Percentiles rank a stretch among this genome's conserved stretches.
These are phyloP conservation scores for Tricholoma hemisulphureum DNA, from an alignment of 768 basidiomycete genomes.

Conservation along the genomic window DNA sequence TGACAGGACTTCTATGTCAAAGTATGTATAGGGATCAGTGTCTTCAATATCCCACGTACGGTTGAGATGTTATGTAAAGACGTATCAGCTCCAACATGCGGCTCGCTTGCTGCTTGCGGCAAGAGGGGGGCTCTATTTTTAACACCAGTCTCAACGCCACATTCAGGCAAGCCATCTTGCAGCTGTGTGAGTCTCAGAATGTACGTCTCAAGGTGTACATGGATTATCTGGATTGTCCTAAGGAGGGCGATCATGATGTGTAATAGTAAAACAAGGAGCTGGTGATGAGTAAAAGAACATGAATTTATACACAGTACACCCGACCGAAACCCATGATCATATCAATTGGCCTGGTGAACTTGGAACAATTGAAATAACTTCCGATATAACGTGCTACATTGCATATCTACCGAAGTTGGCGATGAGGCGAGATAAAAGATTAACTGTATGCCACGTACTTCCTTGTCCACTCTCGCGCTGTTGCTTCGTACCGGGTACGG, in stretches of 20 bases:
- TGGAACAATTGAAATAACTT: constrained; percentile 10
- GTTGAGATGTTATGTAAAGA: too few species aligned
- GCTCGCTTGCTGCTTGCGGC: too few species aligned
- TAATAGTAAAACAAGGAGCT: constrained; percentile 14
- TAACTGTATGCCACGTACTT: constrained; percentile 54
- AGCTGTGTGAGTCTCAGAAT: background rate
- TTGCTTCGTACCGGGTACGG: constrained; percentile 93
- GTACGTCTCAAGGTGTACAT: background rate
- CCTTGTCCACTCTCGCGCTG: constrained; percentile 99
- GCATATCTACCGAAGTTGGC: constrained; percentile 37
- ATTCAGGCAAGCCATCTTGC: background rate
- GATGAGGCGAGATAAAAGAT: constrained; percentile 7
- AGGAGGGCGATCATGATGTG: constrained; percentile 18
- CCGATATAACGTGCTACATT: constrained; percentile 44
- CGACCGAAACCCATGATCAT: constrained; percentile 11
- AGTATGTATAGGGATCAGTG: too few species aligned
- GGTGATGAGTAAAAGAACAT: constrained; percentile 15
- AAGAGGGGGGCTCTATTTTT: too few species aligned
- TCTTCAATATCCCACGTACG: too few species aligned
- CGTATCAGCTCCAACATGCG: too few species aligned
- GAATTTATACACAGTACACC: constrained; percentile 23
- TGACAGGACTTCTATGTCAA: too few species aligned
- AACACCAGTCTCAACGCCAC: too few species aligned
- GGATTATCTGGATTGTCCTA: constrained; percentile 18
- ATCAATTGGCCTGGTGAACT: constrained; percentile 5